phyloP scores from a whole-genome alignment of 441 rosid species.

The Biscutella laevigata region DNA sequence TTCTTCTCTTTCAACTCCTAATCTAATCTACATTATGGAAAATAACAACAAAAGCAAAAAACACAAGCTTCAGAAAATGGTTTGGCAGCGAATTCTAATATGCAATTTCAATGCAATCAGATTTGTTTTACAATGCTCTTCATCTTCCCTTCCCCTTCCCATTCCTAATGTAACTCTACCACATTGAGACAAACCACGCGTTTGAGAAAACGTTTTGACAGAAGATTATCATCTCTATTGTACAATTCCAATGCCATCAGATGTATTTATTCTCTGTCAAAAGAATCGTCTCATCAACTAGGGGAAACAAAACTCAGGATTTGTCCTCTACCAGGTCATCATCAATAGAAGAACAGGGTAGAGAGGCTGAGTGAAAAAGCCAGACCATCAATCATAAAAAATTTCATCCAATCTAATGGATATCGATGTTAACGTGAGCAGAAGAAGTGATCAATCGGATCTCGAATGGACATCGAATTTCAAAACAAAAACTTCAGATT shows the following conservation, averaged over 20 bases:
- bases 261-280: no score
- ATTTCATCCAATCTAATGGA: background rate
- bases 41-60: no score
- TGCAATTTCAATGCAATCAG: background rate
- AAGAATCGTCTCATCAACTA: no score
- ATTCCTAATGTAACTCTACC: background rate
- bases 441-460: conserved; percentile 1
- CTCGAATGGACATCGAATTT: background rate
- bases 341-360: no score
- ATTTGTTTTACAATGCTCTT: background rate
- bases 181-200: background rate
- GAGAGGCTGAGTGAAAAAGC: background rate
- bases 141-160: background rate
- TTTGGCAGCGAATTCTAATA: no score
- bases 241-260: no score
- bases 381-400: background rate
- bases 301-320: no score
- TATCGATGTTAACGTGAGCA: background rate
- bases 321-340: no score
- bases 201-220: background rate
- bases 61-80: no score
- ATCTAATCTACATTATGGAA: no score
- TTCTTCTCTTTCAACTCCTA: no score
- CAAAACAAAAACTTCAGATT: background rate
- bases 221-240: background rate